These are phyloP conservation scores for Phoenix dactylifera DNA, from an alignment of 176 grass and related monocot genomes.

Conservation along the genomic window DNA sequence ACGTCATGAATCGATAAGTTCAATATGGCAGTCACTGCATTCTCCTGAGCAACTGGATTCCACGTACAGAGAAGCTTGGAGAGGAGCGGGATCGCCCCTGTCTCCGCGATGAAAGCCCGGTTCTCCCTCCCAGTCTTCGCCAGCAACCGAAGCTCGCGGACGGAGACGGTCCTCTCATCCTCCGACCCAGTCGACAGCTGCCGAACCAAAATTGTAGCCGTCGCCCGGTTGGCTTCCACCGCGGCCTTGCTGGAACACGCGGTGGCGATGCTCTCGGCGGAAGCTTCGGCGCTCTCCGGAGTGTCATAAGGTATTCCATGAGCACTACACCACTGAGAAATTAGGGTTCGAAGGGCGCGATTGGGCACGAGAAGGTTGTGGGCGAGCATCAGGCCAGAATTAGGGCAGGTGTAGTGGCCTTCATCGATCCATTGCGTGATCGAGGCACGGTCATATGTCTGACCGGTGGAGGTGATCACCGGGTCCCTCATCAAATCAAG, in stretches of 20 bases:
- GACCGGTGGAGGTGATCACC: constrained; percentile 72
- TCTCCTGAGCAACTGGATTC: constrained; percentile 80
- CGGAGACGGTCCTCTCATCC: constrained; percentile 43
- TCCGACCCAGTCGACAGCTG: constrained; percentile 38
- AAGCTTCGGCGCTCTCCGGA: constrained; percentile 40
- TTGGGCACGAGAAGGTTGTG: constrained; percentile 55
- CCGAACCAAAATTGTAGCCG: constrained; percentile 55
- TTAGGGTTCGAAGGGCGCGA: constrained; percentile 56
- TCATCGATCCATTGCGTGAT: constrained; percentile 94
- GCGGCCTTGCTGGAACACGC: constrained; percentile 69
- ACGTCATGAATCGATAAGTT: constrained; percentile 83
- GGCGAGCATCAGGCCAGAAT: constrained; percentile 52
- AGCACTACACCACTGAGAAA: constrained; percentile 70
- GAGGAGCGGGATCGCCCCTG: constrained; percentile 63
- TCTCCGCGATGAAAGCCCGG: constrained; percentile 73
- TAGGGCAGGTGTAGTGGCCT: constrained; percentile 89
- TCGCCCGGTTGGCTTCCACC: constrained; percentile 49
- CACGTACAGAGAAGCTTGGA: constrained; percentile 39
- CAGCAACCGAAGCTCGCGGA: constrained; percentile 67
- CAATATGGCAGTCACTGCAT: constrained; percentile 77
- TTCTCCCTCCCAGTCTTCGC: constrained; percentile 80
- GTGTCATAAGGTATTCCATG: constrained; percentile 71
- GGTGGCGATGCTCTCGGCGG: constrained; percentile 36
- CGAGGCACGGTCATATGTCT: constrained; percentile 81
- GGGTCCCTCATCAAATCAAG: constrained; percentile 86